Base-by-base conservation (phyloP, 495 filamentous ascomycete species). In the Aspergillus mulundensis region DNA sequence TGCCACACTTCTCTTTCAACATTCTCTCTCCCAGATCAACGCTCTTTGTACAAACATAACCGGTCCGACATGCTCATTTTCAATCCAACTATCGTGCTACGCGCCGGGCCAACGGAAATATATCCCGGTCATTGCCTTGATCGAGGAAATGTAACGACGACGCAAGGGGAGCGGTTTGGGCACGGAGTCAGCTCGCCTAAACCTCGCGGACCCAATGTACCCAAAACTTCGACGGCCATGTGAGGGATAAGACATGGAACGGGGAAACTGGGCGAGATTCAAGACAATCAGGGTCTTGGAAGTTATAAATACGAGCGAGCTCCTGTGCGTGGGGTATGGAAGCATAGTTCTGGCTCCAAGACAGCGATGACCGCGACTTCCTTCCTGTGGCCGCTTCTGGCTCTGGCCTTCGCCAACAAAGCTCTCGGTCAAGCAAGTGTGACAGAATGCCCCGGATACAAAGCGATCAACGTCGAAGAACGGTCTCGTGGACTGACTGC, bases 361-460 rank as follows among this genome's bases (percentile, higher is more conserved):
- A 16, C 32, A 36, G 41, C 28, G 24, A 42, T 53, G 38, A 23
- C 24, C 16, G 1, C 16, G 24, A 25, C 8, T 40, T 14, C 43
- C 5, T 14, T 53, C 28, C 16, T 43, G 2, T 53, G 50, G 50
- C 8, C 50, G 1, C 16, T 43, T 10, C 39, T 53, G 39, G 50
- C 38, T 14, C 38, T 53, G 20, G 38, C 38, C 6, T 23, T 53
- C 19, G 38, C 24, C 1, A 23, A 28, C 15, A 38, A 5, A 18
- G 19, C 2, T 20, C 28, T n/a, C n/a, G 12, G n/a, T 19, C 28
- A 32, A 15, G 19, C 15, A 15, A 3, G 20, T 24, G 3, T 51
- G 34, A 16, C 59, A 1, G 50, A 69, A 16, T 93, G 89, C 61
- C 86, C 87, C 8, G 89, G 89, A 8, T 94, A 94, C 64, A 79